Evolutionary conservation across 148 eudicot species (phyloP).

Genomic region (Rhododendron henanense): DNA sequence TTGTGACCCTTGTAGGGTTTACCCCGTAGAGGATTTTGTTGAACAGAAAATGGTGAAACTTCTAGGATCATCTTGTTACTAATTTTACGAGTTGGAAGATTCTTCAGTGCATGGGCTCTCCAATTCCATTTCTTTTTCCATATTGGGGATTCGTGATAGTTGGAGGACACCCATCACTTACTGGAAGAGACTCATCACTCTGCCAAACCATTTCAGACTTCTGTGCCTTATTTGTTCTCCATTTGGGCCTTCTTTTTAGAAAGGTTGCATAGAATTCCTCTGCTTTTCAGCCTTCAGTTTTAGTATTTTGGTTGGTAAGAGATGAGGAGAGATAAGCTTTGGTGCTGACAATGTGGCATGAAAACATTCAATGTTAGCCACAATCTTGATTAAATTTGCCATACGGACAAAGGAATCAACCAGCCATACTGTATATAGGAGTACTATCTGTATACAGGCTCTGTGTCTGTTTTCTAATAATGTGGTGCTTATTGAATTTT

Average conservation of each 20-base stretch:
- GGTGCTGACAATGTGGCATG: neutral
- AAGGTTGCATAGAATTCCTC: neutral
- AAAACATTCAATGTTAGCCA: neutral
- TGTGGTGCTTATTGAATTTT: neutral
- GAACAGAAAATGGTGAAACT: slow-evolving; percentile 5
- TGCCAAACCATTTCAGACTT: neutral
- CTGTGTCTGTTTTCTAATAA: neutral
- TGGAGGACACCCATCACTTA: neutral
- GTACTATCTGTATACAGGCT: neutral
- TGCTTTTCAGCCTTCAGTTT: neutral
- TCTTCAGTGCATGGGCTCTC: neutral
- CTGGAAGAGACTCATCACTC: neutral
- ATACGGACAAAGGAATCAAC: neutral
- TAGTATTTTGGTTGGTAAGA: neutral
- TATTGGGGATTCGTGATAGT: neutral
- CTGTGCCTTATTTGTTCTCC: neutral
- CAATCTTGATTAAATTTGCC: neutral
- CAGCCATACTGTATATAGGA: neutral
- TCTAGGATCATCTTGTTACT: neutral
- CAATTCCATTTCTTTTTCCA: neutral
- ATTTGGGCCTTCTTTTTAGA: neutral
- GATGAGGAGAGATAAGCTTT: neutral
- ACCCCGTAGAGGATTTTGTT: slow-evolving; percentile 4
- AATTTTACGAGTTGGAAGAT: neutral
- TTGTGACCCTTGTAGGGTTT: slow-evolving; percentile 11